Evolutionary conservation across 2,329 filamentous ascomycete species (phyloP), one percentile per base, ranked within the genome.

Genomic region (Fulvia fulva): DNA sequence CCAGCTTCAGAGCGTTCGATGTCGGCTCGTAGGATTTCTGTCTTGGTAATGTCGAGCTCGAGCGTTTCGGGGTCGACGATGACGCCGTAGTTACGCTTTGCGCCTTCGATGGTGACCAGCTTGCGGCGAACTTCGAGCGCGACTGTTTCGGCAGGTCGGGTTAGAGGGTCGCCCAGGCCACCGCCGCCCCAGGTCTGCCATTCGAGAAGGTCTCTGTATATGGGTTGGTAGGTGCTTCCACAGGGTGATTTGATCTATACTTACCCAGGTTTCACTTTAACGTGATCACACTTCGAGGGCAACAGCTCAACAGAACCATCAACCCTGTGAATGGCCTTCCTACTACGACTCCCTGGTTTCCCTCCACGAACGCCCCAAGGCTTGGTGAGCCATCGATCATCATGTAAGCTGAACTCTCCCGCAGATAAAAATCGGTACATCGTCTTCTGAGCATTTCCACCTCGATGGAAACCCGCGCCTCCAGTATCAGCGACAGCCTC

Each of bases 141-240:
- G n/a, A 67, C 64, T 16, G 59, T 65, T 32, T 66, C 62, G 12
- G 62, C 64, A 7, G 64, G 64, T 19, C 65, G 57, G 16, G 64
- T 66, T 5, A 65, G 53, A 23, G 64, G 66, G 32, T 65, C 64
- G 12, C 66, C 65, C 1, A 67, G 53, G 6, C 62, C 65, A 12
- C 64, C 65, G 4, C 60, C 66, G 11, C 66, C 65, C 66, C 66
- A 67, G 6, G 62, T 67, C 41, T 65, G 65, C 65, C 65, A 65
- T 53, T 67, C 64, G 3, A 66, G 55, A 12, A 66, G 57, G 37
- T 68, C 65, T 7, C 63, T 64, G 45, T n/a, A 22, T 25, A 46
- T 9, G 9, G 19, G 52, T 46, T n/a, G 30, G 41, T 22, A 41
- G 9, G 21, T 34, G 5, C 51, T 23, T 26, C 46, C 26, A 14